Evolutionary conservation across 192 early-diverging fungal species (phyloP), one percentile per base, ranked within the genome.

Genomic region (Phlyctochytrium arcticum): DNA sequence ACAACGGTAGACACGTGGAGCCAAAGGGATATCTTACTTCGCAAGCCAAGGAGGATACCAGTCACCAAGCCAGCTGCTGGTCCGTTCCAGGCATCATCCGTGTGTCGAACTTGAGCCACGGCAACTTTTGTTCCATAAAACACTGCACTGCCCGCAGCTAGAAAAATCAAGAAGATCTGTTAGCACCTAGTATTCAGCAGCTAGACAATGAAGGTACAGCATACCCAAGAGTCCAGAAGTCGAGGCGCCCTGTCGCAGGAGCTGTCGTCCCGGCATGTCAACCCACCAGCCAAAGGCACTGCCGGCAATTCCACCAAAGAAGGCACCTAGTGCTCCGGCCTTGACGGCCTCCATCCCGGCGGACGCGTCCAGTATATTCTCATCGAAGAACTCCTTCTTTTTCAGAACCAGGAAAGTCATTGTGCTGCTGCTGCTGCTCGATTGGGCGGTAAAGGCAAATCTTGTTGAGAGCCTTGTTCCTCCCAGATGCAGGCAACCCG

Each of bases 11-110:
- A 53, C 26, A 27, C 50, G 33, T 23, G 30, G 17, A 6, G 32
- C 27, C 1, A 0, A 29, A 31, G 30, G 2, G 0, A 17, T 1
- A 31, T 3, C 62, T 51, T 54, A 64, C 62, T 34, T 64, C 62
- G 31, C 29, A 64, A 48, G n/a, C 62, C 62, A 21, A 64, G 48
- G 30, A 64, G 17, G 5, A 54, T 50, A 36, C 62, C 62, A 27
- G 51, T 50, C 34, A 64, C 62, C n/a, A 36, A 19, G 15, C 30
- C 62, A 1, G 49, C 62, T 1, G 36, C 62, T 3, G 62, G 62
- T 8, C 29, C 62, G 62, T 64, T 64, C 62, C 62, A 64, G 49
- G 54, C 54, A 54, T 64, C 62, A 30, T 64, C 62, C 36, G 15
- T 51, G 50, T 64, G 10, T 15, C 62, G 48, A 23, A 54, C 17